These are phyloP conservation scores for Scleroderma citrinum DNA, from an alignment of 768 basidiomycete species.

Conservation along the genomic window DNA sequence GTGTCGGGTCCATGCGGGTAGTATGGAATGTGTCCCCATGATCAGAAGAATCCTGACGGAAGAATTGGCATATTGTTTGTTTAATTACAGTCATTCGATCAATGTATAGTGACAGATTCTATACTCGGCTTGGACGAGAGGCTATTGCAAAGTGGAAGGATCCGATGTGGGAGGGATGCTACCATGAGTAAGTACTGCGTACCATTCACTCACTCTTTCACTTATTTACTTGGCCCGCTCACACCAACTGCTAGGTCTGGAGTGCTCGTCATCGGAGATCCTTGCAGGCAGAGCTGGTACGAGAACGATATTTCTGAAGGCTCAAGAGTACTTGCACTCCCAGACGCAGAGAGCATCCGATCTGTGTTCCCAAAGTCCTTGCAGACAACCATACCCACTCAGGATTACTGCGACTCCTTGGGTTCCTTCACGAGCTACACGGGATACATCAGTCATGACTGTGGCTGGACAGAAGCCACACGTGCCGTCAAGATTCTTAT, in stretches of 20 bases:
- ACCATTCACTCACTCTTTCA: neutral
- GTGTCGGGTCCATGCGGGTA: neutral
- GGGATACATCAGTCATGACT: slow-evolving; percentile 70
- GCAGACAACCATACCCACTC: slow-evolving; percentile 10
- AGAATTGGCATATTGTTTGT: too few relatives aligned
- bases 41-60: neutral
- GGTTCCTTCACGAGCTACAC: slow-evolving; percentile 11
- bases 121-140: slow-evolving; percentile 65
- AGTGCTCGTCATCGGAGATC: slow-evolving; percentile 43
- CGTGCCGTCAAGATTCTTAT: slow-evolving; percentile 57
- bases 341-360: slow-evolving; percentile 36
- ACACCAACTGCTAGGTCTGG: slow-evolving; percentile 49
- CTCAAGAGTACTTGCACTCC: slow-evolving; percentile 38
- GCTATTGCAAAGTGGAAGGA: slow-evolving; percentile 75
- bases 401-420: slow-evolving; percentile 8
- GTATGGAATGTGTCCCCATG: neutral
- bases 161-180: slow-evolving; percentile 64
- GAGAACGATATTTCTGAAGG: slow-evolving; percentile 56
- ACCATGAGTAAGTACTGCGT: slow-evolving; percentile 66
- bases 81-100: slow-evolving; percentile 67
- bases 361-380: slow-evolving; percentile 39
- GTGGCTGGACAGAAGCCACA: slow-evolving; percentile 82
- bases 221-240: neutral
- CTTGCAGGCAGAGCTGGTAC: slow-evolving; percentile 52
- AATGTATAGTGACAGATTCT: slow-evolving; percentile 64